Evolutionary conservation across 2,329 filamentous ascomycete species (phyloP).

Genomic region (Aspergillus sp.): DNA sequence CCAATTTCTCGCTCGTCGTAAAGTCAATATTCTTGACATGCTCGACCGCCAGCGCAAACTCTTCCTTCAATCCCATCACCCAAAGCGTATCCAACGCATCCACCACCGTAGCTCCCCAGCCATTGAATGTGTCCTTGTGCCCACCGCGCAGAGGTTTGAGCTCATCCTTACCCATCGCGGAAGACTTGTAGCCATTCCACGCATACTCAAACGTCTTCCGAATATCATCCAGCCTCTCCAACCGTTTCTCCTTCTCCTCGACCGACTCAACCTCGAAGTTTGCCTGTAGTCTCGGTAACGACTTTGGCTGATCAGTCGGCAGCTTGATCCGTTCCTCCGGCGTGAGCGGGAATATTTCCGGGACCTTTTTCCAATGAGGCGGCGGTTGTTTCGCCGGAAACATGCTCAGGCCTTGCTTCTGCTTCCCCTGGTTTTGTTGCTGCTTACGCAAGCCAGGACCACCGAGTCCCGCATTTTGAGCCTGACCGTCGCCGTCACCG

Average conservation of each 20-base stretch:
- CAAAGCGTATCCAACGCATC: conserved; percentile 77
- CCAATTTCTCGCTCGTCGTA: conserved; percentile 57
- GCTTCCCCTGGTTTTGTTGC: conserved; percentile 17
- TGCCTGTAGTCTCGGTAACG: conserved; percentile 71
- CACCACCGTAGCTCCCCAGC: conserved; percentile 82
- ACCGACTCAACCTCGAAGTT: conserved; percentile 59
- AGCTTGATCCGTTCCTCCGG: conserved; percentile 64
- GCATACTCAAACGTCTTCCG: conserved; percentile 68
- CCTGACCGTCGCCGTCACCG: background rate
- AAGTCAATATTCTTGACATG: conserved; percentile 73
- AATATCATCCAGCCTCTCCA: conserved; percentile 59
- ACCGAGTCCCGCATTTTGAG: background rate
- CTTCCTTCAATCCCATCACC: conserved; percentile 73
- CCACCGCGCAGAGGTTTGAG: conserved; percentile 63
- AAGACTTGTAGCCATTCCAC: conserved; percentile 73
- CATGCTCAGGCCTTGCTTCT: conserved; percentile 27
- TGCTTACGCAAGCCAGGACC: background rate
- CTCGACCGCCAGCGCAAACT: conserved; percentile 71
- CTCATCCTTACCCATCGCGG: conserved; percentile 84
- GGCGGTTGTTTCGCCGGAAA: conserved; percentile 23
- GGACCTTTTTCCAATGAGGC: conserved; percentile 66
- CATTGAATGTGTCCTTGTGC: conserved; percentile 75
- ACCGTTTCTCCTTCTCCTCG: conserved; percentile 54
- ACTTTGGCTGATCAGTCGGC: conserved; percentile 62
- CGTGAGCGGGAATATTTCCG: conserved; percentile 71